Percentiles rank a stretch among this genome's conserved stretches.
phyloP scores from a whole-genome alignment of 2,329 filamentous ascomycete species.

The Ophiostoma pallidulum region DNA sequence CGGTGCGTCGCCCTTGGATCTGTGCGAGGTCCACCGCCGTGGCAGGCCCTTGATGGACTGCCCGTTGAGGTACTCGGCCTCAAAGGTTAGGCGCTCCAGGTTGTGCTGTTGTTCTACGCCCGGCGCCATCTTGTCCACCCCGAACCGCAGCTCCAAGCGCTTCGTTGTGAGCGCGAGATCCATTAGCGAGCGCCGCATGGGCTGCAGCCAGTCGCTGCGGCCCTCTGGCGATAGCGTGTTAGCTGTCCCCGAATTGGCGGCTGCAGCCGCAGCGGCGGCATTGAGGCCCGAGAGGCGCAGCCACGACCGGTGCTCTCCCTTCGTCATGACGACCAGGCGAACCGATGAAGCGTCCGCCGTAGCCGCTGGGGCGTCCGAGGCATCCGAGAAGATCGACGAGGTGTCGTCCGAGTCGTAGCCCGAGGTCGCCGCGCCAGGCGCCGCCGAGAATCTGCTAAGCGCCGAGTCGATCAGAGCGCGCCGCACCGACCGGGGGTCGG shows the following conservation, averaged over 20 bases:
- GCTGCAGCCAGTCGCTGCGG: conserved; percentile 4
- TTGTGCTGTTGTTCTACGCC: conserved; percentile 3
- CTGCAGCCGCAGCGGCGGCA: no score
- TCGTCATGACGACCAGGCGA: conserved; percentile 3
- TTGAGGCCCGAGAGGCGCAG: not conserved
- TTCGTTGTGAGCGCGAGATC: not conserved
- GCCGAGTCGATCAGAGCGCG: not conserved
- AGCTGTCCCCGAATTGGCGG: no score
- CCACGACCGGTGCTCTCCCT: not conserved
- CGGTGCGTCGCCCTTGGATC: not conserved
- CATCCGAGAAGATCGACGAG: no score
- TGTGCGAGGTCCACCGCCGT: no score
- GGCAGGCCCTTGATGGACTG: not conserved
- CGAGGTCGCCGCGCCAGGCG: not conserved
- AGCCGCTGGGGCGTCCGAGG: not conserved
- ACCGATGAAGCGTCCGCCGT: not conserved
- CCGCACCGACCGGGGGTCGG: not conserved
- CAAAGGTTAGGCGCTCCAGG: not conserved
- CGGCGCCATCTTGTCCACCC: not conserved
- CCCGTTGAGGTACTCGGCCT: not conserved
- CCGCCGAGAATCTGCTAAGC: no score
- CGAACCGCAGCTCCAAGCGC: conserved; percentile 8
- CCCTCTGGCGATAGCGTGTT: no score
- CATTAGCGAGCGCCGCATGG: not conserved
- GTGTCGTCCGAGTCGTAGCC: not conserved